Conservation (phyloP, 345 rosid species). For the Tarenaya hassleriana region DNA sequence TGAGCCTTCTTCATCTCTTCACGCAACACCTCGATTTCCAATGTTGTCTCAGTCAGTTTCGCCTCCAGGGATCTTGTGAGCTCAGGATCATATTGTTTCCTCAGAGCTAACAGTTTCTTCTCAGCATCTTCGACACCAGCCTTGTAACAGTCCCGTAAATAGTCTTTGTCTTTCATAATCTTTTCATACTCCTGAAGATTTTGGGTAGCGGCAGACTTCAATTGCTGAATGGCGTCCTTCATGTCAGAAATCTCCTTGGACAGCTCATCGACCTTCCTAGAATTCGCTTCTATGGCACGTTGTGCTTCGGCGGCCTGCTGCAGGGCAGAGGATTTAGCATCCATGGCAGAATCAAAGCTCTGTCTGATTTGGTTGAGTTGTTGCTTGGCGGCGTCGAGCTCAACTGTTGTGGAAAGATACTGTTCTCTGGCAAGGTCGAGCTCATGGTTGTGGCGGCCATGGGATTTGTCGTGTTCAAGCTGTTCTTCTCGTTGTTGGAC, state of each 20-base stretch:
- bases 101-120: conserved; percentile 33
- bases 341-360: conserved; percentile 67
- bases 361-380: conserved; percentile 60
- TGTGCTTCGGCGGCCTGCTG: conserved; percentile 70
- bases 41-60: conserved; percentile 44
- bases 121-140: conserved; percentile 43
- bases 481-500: conserved; percentile 41
- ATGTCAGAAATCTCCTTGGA: conserved; percentile 51
- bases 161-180: conserved; percentile 42
- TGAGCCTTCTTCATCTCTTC: conserved; percentile 62
- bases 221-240: conserved; percentile 49
- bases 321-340: conserved; percentile 46
- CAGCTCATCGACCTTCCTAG: conserved; percentile 43
- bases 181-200: conserved; percentile 38
- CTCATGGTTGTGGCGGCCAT: conserved; percentile 40
- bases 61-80: conserved; percentile 40
- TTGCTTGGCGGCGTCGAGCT: conserved; percentile 63
- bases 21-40: conserved; percentile 54
- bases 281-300: conserved; percentile 33
- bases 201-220: conserved; percentile 44
- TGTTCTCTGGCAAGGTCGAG: conserved; percentile 50
- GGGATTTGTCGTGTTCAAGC: conserved; percentile 55
- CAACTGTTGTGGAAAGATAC: conserved; percentile 37
- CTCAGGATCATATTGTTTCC: conserved; percentile 48
- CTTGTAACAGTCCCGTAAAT: conserved; percentile 32